phyloP scores from a whole-genome alignment of 2,329 filamentous ascomycete genomes.

The Fusarium proliferatum region DNA sequence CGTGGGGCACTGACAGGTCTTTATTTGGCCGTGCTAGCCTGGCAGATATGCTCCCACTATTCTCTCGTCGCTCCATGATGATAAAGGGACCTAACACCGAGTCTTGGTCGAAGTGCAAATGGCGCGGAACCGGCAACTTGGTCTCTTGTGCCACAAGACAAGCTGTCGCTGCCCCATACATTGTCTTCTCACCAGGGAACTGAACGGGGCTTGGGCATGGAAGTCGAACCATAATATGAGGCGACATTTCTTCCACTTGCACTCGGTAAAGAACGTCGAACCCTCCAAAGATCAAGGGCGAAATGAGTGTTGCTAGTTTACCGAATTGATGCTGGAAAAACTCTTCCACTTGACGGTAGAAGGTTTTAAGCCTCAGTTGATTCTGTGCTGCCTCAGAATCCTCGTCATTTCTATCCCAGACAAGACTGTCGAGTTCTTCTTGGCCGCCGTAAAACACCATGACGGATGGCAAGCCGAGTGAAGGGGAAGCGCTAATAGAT shows the following conservation, averaged over 20 bases:
- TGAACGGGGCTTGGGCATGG: constrained; percentile 1
- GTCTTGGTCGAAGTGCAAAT: constrained; percentile 30
- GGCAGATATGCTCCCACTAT: constrained; percentile 39
- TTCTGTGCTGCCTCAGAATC: neutral
- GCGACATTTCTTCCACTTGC: neutral
- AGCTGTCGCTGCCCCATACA: constrained; percentile 26
- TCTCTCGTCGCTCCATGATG: constrained; percentile 44
- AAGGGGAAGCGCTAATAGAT: no score
- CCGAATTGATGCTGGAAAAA: neutral
- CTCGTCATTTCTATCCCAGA: constrained; percentile 27
- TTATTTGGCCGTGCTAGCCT: neutral
- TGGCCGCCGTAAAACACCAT: neutral
- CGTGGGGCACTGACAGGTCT: neutral
- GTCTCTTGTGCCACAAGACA: constrained; percentile 8
- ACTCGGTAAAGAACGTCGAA: constrained; percentile 8
- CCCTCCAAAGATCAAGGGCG: constrained; percentile 1
- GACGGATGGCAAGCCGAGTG: no score
- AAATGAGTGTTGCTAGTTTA: neutral
- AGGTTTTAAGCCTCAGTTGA: neutral
- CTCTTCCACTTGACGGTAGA: neutral
- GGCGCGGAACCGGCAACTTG: constrained; percentile 1
- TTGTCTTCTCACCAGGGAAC: constrained; percentile 17
- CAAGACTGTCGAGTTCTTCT: constrained; percentile 28
- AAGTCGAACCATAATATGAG: constrained; percentile 1
- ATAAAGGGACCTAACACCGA: constrained; percentile 43